These are phyloP conservation scores for Mitragyna speciosa DNA, from an alignment of 257 asterid species.

Conservation along the genomic window DNA sequence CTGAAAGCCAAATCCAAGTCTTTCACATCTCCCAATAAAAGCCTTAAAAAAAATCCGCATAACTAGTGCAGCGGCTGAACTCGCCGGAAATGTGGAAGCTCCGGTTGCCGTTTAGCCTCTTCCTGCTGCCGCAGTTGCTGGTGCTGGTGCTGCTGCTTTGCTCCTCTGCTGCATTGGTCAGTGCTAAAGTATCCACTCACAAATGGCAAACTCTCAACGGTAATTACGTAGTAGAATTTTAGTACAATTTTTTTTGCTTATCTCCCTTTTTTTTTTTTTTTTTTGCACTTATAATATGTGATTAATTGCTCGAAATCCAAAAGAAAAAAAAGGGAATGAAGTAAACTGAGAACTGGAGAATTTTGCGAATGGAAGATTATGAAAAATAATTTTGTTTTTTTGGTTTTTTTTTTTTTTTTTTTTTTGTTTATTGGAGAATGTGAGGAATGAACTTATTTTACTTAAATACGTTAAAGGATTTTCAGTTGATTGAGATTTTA, in stretches of 20 bases:
- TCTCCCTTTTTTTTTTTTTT: no score
- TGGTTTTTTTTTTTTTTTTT: no score
- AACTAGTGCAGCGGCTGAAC: conserved; percentile 1
- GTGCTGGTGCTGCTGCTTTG: conserved; percentile 54
- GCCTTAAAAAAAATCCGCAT: neutral
- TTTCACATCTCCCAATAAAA: conserved; percentile 19
- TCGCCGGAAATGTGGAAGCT: conserved; percentile 63
- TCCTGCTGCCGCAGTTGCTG: neutral
- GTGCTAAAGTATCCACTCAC: conserved; percentile 61
- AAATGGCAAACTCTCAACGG: conserved; percentile 74
- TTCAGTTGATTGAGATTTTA: neutral
- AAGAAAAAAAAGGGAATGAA: neutral
- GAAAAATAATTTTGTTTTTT: neutral
- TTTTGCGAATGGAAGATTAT: neutral
- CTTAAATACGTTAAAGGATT: neutral
- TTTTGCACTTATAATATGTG: no score
- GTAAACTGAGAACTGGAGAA: neutral
- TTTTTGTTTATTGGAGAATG: neutral
- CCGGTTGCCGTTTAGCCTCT: conserved; percentile 30
- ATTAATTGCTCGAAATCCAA: neutral
- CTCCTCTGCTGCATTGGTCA: conserved; percentile 41
- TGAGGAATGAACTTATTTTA: neutral
- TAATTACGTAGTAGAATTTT: conserved; percentile 19
- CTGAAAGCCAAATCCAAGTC: conserved; percentile 25
- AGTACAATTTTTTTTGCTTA: neutral